A percentile compares a stretch with the other conserved stretches of the same genome.
Conservation (phyloP, 1,284 basidiomycete genomes). For the Boletellus deceptivus region DNA sequence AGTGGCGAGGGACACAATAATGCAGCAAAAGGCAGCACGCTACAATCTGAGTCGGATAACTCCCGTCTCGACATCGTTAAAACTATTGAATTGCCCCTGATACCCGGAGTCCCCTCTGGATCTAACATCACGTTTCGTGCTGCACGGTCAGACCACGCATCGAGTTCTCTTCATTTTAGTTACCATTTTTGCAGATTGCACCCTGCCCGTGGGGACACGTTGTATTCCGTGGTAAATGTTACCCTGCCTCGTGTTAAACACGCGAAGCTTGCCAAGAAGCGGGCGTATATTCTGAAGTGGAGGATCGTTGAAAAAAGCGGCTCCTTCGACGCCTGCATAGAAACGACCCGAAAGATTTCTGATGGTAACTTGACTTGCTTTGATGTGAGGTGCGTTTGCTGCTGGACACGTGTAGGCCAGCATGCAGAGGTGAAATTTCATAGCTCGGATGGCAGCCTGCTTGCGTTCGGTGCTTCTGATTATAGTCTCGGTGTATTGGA, state of each 20-base stretch:
- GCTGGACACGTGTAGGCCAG: constrained; percentile 5
- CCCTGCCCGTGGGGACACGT: constrained; percentile 46
- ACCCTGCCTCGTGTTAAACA: constrained; percentile 52
- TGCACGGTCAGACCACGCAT: constrained; percentile 49
- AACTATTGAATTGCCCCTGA: constrained; percentile 53
- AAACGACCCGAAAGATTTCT: constrained; percentile 62
- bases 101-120: constrained; percentile 45
- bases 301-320: constrained; percentile 47
- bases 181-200: constrained; percentile 52
- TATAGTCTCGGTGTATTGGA: constrained; percentile 85
- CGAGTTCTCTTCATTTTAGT: constrained; percentile 2
- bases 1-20: constrained; percentile 19
- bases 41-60: constrained; percentile 5
- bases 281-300: constrained; percentile 67
- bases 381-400: constrained; percentile 66
- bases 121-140: constrained; percentile 65
- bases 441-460: constrained; percentile 76
- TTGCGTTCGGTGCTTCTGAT: constrained; percentile 90
- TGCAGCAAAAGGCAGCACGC: constrained; percentile 39
- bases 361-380: constrained; percentile 83
- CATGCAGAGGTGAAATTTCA: constrained; percentile 7
- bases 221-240: constrained; percentile 80
- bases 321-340: constrained; percentile 36
- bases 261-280: constrained; percentile 52
- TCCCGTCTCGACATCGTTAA: constrained; percentile 44